Conservation (phyloP, 768 basidiomycete genomes). For the Clitopilus passeckerianus region DNA sequence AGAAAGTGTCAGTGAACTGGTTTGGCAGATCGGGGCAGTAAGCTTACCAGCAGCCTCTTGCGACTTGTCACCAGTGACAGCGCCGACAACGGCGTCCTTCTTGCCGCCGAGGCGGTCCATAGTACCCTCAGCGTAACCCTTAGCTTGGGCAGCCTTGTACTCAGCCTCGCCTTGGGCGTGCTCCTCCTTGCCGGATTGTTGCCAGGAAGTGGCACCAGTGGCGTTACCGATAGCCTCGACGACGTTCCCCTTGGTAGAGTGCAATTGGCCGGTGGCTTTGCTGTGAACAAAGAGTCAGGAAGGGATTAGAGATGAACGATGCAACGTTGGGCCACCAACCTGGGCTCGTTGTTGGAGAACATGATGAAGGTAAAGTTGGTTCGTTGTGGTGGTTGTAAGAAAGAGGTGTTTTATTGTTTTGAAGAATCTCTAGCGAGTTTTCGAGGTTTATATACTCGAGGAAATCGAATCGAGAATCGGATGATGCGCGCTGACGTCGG, state of each 20-base stretch:
- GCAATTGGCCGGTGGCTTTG: slow-evolving; percentile 36
- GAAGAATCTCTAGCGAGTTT: background rate
- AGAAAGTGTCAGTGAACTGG: background rate
- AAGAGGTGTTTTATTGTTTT: background rate
- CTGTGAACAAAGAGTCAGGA: slow-evolving; percentile 10
- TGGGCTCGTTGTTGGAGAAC: slow-evolving; percentile 11
- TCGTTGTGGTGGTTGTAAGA: background rate
- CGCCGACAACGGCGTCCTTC: slow-evolving; percentile 41
- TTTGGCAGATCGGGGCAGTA: background rate
- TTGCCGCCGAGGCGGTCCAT: slow-evolving; percentile 39
- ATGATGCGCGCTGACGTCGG: background rate
- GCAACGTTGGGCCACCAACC: background rate
- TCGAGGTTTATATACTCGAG: background rate
- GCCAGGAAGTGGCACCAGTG: slow-evolving; percentile 39
- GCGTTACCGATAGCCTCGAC: slow-evolving; percentile 34
- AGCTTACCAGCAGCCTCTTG: slow-evolving; percentile 35
- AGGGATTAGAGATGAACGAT: background rate
- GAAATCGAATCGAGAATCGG: background rate
- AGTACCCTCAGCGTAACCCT: slow-evolving; percentile 44
- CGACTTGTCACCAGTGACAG: slow-evolving; percentile 40
- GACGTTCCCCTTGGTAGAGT: slow-evolving; percentile 35
- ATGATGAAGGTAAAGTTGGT: slow-evolving; percentile 3
- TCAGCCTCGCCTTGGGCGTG: slow-evolving; percentile 46
- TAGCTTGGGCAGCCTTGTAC: slow-evolving; percentile 40
- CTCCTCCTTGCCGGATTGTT: slow-evolving; percentile 42